Percentiles rank a stretch among this genome's conserved stretches.
These are phyloP conservation scores for Spirogloea muscicola DNA, from an alignment of 139 green algal species.

Conservation along the genomic window DNA sequence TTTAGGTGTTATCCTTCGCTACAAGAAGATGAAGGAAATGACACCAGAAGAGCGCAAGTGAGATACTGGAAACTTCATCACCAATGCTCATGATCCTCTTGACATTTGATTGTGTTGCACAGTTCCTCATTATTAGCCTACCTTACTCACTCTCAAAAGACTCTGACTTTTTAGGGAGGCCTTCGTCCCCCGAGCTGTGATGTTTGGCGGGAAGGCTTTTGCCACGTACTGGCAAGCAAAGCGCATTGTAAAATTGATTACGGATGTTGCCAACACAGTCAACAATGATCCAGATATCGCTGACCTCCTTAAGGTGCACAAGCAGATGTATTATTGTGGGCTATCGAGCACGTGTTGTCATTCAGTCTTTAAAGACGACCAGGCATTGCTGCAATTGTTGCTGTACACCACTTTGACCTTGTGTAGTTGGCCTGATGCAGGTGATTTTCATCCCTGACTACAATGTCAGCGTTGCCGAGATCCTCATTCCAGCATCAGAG, in stretches of 20 bases:
- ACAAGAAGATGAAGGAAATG: slow-evolving; percentile 89
- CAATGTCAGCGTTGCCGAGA: slow-evolving; percentile 80
- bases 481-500: slow-evolving; percentile 77
- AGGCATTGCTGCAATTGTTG: too few species aligned
- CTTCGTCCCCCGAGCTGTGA: slow-evolving; percentile 63
- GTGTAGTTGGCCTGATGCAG: too few species aligned
- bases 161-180: too few species aligned
- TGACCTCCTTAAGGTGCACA: slow-evolving; percentile 73
- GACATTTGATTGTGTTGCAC: too few species aligned
- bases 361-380: too few species aligned
- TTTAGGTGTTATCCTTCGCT: slow-evolving; percentile 74
- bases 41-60: slow-evolving; percentile 73
- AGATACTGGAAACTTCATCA: too few species aligned
- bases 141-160: too few species aligned
- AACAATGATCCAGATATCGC: slow-evolving; percentile 88
- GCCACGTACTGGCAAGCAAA: slow-evolving; percentile 96
- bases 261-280: slow-evolving; percentile 58
- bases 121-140: too few species aligned
- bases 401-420: too few species aligned
- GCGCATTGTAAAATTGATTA: slow-evolving; percentile 92
- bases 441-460: slow-evolving; percentile 95
- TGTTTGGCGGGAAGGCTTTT: slow-evolving; percentile 87
- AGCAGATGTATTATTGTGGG: too few species aligned
- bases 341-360: too few species aligned
- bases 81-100: too few species aligned